A percentile compares a stretch with the other conserved stretches of the same genome.
These are phyloP conservation scores for Austropuccinia psidii DNA, from an alignment of 1,284 basidiomycete species.

Conservation along the genomic window DNA sequence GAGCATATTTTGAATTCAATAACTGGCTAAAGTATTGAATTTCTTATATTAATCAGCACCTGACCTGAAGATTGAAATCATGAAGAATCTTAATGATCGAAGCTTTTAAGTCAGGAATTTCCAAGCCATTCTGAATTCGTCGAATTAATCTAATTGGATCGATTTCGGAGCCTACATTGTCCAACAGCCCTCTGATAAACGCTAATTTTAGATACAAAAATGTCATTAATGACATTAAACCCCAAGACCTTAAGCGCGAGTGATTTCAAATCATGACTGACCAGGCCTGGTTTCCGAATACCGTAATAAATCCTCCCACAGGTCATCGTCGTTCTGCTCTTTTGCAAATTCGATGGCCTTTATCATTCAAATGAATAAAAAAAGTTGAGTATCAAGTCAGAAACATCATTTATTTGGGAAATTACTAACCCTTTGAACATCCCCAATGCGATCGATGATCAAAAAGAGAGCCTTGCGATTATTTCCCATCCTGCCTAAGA, in stretches of 20 bases:
- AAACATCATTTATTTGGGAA: background rate
- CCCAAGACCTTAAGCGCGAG: background rate
- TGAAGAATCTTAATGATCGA: constrained; percentile 94
- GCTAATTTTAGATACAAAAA: constrained; percentile 51
- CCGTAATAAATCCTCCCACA: constrained; percentile 91
- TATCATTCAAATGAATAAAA: background rate
- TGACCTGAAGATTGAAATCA: constrained; percentile 72
- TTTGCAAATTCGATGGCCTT: constrained; percentile 97
- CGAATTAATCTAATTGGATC: constrained; percentile 89
- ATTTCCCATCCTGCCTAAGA: constrained; percentile 93
- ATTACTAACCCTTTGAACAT: constrained; percentile 68
- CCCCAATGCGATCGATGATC: constrained; percentile 89
- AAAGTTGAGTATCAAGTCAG: background rate
- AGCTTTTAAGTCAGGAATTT: constrained; percentile 87
- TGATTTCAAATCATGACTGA: constrained; percentile 46
- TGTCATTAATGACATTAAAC: constrained; percentile 1
- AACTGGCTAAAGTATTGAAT: background rate
- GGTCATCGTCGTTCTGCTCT: constrained; percentile 90
- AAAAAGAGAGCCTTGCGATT: constrained; percentile 88
- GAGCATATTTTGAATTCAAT: background rate
- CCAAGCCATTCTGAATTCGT: constrained; percentile 87
- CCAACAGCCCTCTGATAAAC: constrained; percentile 82
- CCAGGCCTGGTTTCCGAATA: constrained; percentile 90
- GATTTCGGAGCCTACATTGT: constrained; percentile 94
- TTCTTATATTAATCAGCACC: constrained; percentile 22